Evolutionary conservation across 192 early-diverging fungal species (phyloP).

Genomic region (Anaeromyces robustus): DNA sequence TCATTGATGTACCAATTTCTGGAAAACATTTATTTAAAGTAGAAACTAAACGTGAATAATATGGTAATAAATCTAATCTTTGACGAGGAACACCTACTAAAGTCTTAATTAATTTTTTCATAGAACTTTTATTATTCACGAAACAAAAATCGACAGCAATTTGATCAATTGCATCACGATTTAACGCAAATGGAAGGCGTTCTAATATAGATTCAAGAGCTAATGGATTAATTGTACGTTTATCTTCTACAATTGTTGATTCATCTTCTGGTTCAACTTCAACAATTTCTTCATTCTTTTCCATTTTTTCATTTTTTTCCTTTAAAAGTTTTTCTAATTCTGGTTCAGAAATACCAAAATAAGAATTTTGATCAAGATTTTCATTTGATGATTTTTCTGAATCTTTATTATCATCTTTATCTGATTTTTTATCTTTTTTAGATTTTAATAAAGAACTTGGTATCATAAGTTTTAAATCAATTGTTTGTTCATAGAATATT

Average conservation of each 20-base stretch:
- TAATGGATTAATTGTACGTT: background rate
- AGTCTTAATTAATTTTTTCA: slow-evolving; percentile 59
- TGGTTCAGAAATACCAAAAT: background rate
- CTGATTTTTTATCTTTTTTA: background rate
- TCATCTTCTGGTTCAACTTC: background rate
- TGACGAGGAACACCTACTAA: slow-evolving; percentile 64
- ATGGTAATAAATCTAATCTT: slow-evolving; percentile 72
- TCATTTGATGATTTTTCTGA: background rate
- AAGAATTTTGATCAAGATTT: background rate
- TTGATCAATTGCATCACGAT: slow-evolving; percentile 73
- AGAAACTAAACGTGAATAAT: slow-evolving; percentile 79
- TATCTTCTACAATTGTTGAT: background rate
- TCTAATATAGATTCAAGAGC: slow-evolving; percentile 49
- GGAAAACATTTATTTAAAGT: slow-evolving; percentile 73
- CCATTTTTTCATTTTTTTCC: background rate
- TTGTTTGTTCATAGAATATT: slow-evolving; percentile 73
- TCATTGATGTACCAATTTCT: slow-evolving; percentile 58
- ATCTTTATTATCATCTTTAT: background rate
- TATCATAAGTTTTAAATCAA: slow-evolving; percentile 62
- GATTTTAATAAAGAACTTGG: slow-evolving; percentile 22
- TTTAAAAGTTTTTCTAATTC: background rate
- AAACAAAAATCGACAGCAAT: slow-evolving; percentile 87
- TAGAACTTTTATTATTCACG: slow-evolving; percentile 61
- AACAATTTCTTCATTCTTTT: background rate
- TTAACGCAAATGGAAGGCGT: slow-evolving; percentile 57